phyloP scores from a whole-genome alignment of 768 basidiomycete genomes.

The Steccherinum ochraceum region DNA sequence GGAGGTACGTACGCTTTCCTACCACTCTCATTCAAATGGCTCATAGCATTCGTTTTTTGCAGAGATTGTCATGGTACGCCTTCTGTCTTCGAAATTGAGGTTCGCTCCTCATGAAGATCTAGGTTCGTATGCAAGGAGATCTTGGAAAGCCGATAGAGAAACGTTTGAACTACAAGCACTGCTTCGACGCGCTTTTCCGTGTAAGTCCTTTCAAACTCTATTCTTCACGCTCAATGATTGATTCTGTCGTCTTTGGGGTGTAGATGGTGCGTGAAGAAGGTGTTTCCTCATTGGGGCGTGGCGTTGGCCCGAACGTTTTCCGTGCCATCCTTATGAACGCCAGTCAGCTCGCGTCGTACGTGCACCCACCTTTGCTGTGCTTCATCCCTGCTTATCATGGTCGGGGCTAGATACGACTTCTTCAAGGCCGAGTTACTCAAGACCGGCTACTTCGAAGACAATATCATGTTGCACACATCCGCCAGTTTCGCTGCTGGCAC shows the following conservation, averaged over 20 bases:
- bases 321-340: constrained; percentile 88
- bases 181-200: constrained; percentile 80
- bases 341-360: constrained; percentile 85
- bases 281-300: constrained; percentile 63
- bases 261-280: constrained; percentile 93
- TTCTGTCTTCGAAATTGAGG: not conserved
- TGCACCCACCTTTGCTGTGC: constrained; percentile 10
- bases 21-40: not conserved
- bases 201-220: constrained; percentile 37
- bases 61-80: constrained; percentile 24
- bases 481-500: constrained; percentile 88
- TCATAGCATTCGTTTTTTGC: not conserved
- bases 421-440: constrained; percentile 82
- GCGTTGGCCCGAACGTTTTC: constrained; percentile 80
- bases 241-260: too few species aligned
- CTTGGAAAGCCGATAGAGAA: constrained; percentile 85
- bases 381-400: not conserved
- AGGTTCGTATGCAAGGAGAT: constrained; percentile 84
- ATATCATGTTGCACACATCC: constrained; percentile 76
- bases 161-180: constrained; percentile 86
- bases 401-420: constrained; percentile 66
- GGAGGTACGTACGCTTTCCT: constrained; percentile 43
- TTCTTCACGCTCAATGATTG: not conserved
- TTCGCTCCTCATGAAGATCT: constrained; percentile 11
- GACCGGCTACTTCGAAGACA: constrained; percentile 69